Evolutionary conservation across 2,329 filamentous ascomycete species (phyloP).

Genomic region (Westerdykella aurantiaca): DNA sequence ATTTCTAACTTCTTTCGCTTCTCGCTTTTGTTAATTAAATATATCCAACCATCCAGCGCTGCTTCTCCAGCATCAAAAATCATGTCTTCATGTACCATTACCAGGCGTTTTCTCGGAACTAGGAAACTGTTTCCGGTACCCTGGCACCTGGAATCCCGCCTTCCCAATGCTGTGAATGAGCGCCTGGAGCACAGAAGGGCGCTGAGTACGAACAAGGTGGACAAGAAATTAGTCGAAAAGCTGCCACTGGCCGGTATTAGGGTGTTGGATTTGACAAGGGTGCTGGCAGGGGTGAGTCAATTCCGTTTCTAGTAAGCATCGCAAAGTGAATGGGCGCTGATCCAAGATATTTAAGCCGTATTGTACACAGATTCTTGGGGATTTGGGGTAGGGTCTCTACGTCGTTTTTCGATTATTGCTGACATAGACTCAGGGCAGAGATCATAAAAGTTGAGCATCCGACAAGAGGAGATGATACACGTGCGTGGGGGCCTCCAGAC

Average conservation of each 20-base stretch:
- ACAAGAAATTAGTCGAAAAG: slow-evolving; percentile 38
- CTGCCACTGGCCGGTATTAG: slow-evolving; percentile 76
- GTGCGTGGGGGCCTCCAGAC: slow-evolving; percentile 94
- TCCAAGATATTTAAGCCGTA: slow-evolving; percentile 62
- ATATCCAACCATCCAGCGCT: slow-evolving; percentile 7
- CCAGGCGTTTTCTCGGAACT: slow-evolving; percentile 5
- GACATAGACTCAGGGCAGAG: slow-evolving; percentile 60
- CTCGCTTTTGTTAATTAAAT: slow-evolving; percentile 7
- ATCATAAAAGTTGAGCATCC: slow-evolving; percentile 97
- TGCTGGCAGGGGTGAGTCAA: slow-evolving; percentile 75
- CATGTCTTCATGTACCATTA: slow-evolving; percentile 11
- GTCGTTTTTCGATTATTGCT: slow-evolving; percentile 9
- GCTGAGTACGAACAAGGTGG: slow-evolving; percentile 34
- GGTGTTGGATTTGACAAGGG: slow-evolving; percentile 93
- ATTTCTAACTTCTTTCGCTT: neutral
- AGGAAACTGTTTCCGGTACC: slow-evolving; percentile 1
- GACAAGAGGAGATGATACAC: slow-evolving; percentile 81
- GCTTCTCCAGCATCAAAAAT: neutral
- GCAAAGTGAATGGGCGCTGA: slow-evolving; percentile 11
- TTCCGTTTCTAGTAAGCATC: slow-evolving; percentile 1
- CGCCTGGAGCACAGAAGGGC: slow-evolving; percentile 21
- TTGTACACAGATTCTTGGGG: slow-evolving; percentile 92
- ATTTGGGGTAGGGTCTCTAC: slow-evolving; percentile 65
- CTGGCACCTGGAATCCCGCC: neutral
- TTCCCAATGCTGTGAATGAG: slow-evolving; percentile 5